Percentiles rank a stretch among this genome's conserved stretches.
These are phyloP conservation scores for Aphanocladium album DNA, from an alignment of 2,329 filamentous ascomycete species.

Conservation along the genomic window DNA sequence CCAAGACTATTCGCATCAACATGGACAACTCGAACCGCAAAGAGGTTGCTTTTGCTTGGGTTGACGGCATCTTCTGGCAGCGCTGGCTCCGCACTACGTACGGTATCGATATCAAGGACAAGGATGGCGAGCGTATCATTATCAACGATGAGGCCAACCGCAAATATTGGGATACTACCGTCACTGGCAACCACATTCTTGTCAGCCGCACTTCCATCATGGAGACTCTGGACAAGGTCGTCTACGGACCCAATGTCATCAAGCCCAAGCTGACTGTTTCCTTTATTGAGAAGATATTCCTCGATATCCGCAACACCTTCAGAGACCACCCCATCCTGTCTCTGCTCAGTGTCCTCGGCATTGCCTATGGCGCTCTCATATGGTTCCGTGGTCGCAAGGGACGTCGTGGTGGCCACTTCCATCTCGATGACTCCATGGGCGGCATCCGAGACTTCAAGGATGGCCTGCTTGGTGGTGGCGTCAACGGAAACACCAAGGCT, in stretches of 20 bases:
- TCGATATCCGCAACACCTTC: conserved; percentile 56
- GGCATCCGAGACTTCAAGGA: conserved; percentile 55
- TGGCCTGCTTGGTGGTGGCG: conserved; percentile 53
- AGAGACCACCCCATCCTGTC: conserved; percentile 55
- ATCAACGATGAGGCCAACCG: conserved; percentile 88
- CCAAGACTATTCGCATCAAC: conserved; percentile 86
- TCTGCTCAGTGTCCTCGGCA: conserved; percentile 51
- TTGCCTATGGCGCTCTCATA: conserved; percentile 47
- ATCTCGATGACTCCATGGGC: conserved; percentile 50
- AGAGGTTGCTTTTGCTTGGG: conserved; percentile 93
- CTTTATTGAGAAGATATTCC: conserved; percentile 65
- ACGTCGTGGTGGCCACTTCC: conserved; percentile 55
- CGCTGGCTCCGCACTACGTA: conserved; percentile 95
- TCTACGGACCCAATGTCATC: conserved; percentile 64
- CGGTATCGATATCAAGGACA: conserved; percentile 78
- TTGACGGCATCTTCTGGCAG: conserved; percentile 96
- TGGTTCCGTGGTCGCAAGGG: conserved; percentile 53
- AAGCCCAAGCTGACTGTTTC: conserved; percentile 73
- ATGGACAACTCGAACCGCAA: conserved; percentile 84
- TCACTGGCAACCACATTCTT: conserved; percentile 83
- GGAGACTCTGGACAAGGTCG: conserved; percentile 73
- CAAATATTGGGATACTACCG: conserved; percentile 90
- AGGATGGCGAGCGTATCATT: conserved; percentile 83
- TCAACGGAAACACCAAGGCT: conserved; percentile 44
- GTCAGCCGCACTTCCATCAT: conserved; percentile 86